These are phyloP conservation scores for Uncinocarpus reesii DNA, from an alignment of 2,329 filamentous ascomycete genomes.

Conservation along the genomic window DNA sequence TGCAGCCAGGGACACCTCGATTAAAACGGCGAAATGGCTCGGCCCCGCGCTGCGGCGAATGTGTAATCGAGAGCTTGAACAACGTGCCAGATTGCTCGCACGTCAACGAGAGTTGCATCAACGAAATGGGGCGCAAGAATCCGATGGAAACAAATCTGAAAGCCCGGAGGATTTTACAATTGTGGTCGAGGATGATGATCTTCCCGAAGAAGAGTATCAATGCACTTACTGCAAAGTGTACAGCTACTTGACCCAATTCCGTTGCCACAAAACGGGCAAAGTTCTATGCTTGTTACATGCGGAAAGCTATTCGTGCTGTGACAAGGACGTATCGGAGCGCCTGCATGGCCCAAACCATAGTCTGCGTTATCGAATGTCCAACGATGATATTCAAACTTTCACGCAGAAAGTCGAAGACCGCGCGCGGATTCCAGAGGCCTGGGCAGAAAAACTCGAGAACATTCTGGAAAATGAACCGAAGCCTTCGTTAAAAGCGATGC, in stretches of 20 bases:
- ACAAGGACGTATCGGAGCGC: constrained; percentile 55
- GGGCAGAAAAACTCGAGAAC: constrained; percentile 82
- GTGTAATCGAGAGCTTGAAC: constrained; percentile 58
- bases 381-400: constrained; percentile 55
- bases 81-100: constrained; percentile 57
- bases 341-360: constrained; percentile 60
- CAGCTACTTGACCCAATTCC: constrained; percentile 80
- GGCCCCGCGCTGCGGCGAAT: constrained; percentile 75
- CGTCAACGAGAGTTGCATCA: constrained; percentile 50
- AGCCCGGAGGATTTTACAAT: constrained; percentile 48
- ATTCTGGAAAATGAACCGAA: constrained; percentile 72
- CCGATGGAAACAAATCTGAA: constrained; percentile 23
- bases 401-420: constrained; percentile 76
- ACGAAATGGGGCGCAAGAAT: constrained; percentile 39
- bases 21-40: constrained; percentile 91
- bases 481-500: constrained; percentile 76
- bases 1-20: constrained; percentile 65
- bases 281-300: constrained; percentile 74
- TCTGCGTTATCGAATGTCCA: constrained; percentile 65
- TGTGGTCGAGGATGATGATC: constrained; percentile 59
- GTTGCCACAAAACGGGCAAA: constrained; percentile 71
- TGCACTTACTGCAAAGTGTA: constrained; percentile 88
- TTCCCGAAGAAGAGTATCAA: constrained; percentile 84
- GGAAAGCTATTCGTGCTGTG: constrained; percentile 71
- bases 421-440: constrained; percentile 71